A percentile compares a stretch with the other conserved stretches of the same genome.
Evolutionary conservation across 352 stramenopile species (phyloP).

Genomic region (Globisporangium paddicum): DNA sequence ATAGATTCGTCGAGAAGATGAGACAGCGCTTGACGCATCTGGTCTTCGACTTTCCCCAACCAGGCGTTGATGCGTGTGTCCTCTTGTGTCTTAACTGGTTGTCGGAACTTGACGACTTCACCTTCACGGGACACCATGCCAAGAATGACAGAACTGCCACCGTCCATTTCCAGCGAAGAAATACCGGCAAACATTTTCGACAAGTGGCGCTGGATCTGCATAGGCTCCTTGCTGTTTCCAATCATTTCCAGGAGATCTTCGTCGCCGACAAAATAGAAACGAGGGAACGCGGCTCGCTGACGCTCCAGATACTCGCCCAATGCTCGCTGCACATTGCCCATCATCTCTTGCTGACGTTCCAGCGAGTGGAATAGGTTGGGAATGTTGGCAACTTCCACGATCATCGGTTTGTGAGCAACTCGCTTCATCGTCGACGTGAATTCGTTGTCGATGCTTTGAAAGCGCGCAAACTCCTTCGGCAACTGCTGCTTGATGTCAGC

Average conservation of each 20-base stretch:
- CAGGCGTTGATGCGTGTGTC: slow-evolving; percentile 94
- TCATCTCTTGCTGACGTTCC: slow-evolving; percentile 95
- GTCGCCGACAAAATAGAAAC: slow-evolving; percentile 99
- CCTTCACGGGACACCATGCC: slow-evolving; percentile 99
- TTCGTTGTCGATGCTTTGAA: slow-evolving; percentile 98
- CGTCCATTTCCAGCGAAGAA: slow-evolving; percentile 87
- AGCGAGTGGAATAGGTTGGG: slow-evolving; percentile 91
- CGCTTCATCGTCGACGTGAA: slow-evolving; percentile 98
- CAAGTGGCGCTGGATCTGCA: slow-evolving; percentile 95
- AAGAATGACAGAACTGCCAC: slow-evolving; percentile 62
- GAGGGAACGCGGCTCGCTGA: slow-evolving; percentile 93
- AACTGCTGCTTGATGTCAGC: slow-evolving; percentile 99
- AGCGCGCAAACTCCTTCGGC: slow-evolving; percentile 96
- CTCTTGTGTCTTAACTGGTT: slow-evolving; percentile 89
- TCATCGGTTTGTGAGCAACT: slow-evolving; percentile 95
- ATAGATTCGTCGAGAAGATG: slow-evolving; percentile 93
- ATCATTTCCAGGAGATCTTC: slow-evolving; percentile 99
- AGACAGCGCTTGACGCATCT: slow-evolving; percentile 97
- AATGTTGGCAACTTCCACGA: slow-evolving; percentile 93
- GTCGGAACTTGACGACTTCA: slow-evolving; percentile 94
- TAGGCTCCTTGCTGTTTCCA: slow-evolving; percentile 97
- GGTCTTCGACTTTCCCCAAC: slow-evolving; percentile 95
- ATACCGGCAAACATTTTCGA: slow-evolving; percentile 99
- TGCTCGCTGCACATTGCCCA: slow-evolving; percentile 99
- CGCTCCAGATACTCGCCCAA: slow-evolving; percentile 99